Evolutionary conservation across 1,284 basidiomycete species (phyloP), one percentile per base, ranked within the genome.

Genomic region (Sporisorium exsertum): DNA sequence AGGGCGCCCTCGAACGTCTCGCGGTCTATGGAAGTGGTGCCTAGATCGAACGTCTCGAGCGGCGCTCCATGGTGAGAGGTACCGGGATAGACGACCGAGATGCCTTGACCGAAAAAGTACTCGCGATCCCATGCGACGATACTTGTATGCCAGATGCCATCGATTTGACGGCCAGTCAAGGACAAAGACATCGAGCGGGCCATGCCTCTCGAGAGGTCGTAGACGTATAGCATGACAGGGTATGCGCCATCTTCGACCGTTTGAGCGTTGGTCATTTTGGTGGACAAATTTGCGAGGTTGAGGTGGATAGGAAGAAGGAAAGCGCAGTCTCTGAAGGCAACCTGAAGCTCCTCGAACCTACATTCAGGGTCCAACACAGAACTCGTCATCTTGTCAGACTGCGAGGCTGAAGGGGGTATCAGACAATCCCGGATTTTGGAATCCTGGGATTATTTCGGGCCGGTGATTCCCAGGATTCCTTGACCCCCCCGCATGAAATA

Each of bases 71-170:
- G 92, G 57, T 86, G 82, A 10, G 77, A 66, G 4, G 35, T 49
- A 24, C 81, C 69, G 50, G 64, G 54, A 87, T 91, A 72, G 0
- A 90, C 89, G 27, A 88, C 88, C 78, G 81, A 86, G 62, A 97
- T 94, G 8, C 94, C 95, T 80, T 91, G 93, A 1, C 94, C 94
- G 84, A 94, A 97, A 81, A 93, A 95, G 53, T 93, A 88, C 83
- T 97, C 95, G 78, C 91, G 91, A 3, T 90, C 91, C 85, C 91
- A 95, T 0, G 91, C 92, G 49, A 97, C 94, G 32, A 97, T 90
- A 24, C 92, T 93, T 0, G 94, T 95, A 86, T 97, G 93, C 84
- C 85, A 85, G 65, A 77, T 67, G 10, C 57, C 68, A 26, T 77
- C 67, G 43, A 84, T 72, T 16, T 78, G 73, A 58, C 89, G 90